A percentile compares a stretch with the other conserved stretches of the same genome.
These are phyloP conservation scores for Mycena maculata DNA, from an alignment of 768 basidiomycete genomes.

Conservation along the genomic window DNA sequence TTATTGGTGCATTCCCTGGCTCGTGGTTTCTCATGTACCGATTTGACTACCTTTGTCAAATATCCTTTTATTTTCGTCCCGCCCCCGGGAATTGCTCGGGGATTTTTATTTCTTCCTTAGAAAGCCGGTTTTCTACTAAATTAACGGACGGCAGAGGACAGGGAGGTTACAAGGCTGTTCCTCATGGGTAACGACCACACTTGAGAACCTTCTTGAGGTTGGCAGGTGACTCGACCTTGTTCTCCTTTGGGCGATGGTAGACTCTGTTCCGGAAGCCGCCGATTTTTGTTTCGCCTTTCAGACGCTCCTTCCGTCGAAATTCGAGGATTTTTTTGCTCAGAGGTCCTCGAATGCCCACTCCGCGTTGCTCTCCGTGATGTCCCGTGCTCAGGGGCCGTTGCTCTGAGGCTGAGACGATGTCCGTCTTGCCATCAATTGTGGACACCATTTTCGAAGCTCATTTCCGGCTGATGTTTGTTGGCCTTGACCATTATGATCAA, in stretches of 20 bases:
- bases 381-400: background rate
- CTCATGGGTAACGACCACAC: conserved; percentile 16
- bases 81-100: background rate
- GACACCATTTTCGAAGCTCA: conserved; percentile 32
- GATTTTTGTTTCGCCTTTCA: background rate
- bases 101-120: background rate
- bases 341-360: too few relatives aligned
- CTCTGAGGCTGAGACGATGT: background rate
- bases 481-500: conserved; percentile 28
- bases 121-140: background rate
- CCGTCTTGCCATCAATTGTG: conserved; percentile 19
- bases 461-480: conserved; percentile 33
- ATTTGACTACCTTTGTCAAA: conserved; percentile 5
- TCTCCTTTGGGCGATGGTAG: conserved; percentile 22
- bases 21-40: background rate
- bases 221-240: conserved; percentile 29
- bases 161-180: background rate
- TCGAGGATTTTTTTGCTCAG: background rate
- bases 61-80: conserved; percentile 2
- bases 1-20: too few relatives aligned
- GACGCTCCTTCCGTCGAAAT: background rate
- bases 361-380: background rate
- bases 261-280: conserved; percentile 20
- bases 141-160: background rate
- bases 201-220: conserved; percentile 14